Evolutionary conservation across 768 basidiomycete species (phyloP), one percentile per base, ranked within the genome.

Genomic region (Termitomyces titanicus): DNA sequence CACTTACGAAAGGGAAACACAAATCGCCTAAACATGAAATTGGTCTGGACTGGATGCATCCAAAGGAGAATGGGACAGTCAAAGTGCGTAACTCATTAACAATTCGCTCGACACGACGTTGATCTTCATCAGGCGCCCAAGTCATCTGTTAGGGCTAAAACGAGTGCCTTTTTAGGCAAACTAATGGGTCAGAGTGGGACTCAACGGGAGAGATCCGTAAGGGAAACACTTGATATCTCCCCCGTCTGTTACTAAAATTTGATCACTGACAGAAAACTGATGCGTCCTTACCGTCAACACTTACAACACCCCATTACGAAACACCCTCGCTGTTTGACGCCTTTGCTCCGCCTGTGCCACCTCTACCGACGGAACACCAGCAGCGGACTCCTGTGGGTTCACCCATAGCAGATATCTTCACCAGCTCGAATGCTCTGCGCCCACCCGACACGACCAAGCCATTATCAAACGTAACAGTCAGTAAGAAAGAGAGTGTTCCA

Each of bases 121-220:
- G 46, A 59, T 50, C 31, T 45, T 50, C 37, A 45, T 31, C 63
- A 84, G 83, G 65, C 71, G 27, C 63, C 73, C 11, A 90, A 81
- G 67, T 79, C 82, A 11, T 84, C 89, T 6, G 85, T 92, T 54
- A 74, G 88, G 58, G 79, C 83, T 35, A 92, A 89, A 68, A 89
- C 89, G n/a, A 88, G 81, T 63, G 88, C 88, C 44, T 85, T 93
- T 66, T 75, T 88, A 59, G 89, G 88, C 3, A 91, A 85, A 70
- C 86, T 93, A 84, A 71, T 86, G 37, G 88, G 89, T 3, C 80
- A 85, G 61, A 58, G 59, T 40, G 76, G 72, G 46, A 79, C 43
- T 13, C 49, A 61, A 33, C 52, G 59, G 37, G 59, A 61, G 47
- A 53, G 59, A 57, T 57, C 79, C 31, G 77, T 82, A 29, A 78